A percentile compares a stretch with the other conserved stretches of the same genome.
Evolutionary conservation across 495 filamentous ascomycete genomes (phyloP).

Genomic region (Tirmania nivea): DNA sequence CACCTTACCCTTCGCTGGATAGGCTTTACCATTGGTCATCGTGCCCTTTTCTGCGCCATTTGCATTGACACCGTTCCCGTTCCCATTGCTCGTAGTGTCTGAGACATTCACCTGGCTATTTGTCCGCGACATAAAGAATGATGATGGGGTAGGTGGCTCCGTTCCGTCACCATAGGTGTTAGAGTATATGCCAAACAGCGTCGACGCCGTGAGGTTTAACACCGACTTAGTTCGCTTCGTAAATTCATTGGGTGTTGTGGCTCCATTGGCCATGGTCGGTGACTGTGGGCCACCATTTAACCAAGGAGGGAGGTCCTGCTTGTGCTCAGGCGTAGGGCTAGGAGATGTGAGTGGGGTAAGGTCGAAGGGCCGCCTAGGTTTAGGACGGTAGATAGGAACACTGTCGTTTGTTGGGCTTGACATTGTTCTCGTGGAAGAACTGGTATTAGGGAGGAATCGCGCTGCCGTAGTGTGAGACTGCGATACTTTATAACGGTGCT

Average conservation of each 20-base stretch:
- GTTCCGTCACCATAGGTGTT: conserved; percentile 27
- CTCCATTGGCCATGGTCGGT: conserved; percentile 6
- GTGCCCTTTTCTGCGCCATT: conserved; percentile 4
- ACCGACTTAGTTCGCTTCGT: conserved; percentile 47
- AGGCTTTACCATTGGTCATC: neutral
- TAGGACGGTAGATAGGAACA: conserved; percentile 39
- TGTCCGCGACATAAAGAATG: neutral
- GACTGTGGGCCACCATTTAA: neutral
- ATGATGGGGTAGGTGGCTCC: neutral
- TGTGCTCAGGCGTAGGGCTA: conserved; percentile 30
- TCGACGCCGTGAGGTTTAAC: conserved; percentile 72
- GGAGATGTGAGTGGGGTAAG: conserved; percentile 31
- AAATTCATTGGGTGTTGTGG: neutral
- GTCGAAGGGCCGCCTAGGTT: conserved; percentile 56
- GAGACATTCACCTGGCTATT: neutral
- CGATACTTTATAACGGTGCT: too few relatives aligned
- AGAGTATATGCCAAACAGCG: conserved; percentile 75
- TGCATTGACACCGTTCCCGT: conserved; percentile 23
- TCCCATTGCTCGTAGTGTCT: neutral
- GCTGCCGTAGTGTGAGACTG: too few relatives aligned
- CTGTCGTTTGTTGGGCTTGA: neutral
- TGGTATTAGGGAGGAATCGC: too few relatives aligned
- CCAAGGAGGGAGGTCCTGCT: conserved; percentile 20
- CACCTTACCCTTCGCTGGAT: neutral
- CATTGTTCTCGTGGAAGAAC: too few relatives aligned